Percentiles rank a stretch among this genome's conserved stretches.
Evolutionary conservation across 2,329 filamentous ascomycete species (phyloP).

Genomic region (Alternaria atra): DNA sequence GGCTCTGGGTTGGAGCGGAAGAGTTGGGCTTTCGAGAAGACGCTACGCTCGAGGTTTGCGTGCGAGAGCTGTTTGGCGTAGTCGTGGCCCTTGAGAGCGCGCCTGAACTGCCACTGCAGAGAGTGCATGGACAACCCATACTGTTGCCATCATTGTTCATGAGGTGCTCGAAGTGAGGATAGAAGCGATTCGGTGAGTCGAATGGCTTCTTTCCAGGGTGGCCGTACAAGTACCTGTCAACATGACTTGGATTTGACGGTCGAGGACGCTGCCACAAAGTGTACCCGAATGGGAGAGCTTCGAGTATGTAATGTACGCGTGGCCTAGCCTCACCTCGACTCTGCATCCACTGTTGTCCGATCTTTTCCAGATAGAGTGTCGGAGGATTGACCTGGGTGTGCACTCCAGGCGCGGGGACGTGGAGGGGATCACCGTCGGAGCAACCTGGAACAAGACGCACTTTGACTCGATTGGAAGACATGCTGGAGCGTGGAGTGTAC

Average conservation of each 20-base stretch:
- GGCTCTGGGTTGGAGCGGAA: background rate
- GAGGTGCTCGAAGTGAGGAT: slow-evolving; percentile 65
- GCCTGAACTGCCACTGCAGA: slow-evolving; percentile 52
- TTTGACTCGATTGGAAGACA: slow-evolving; percentile 19
- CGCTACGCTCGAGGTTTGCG: slow-evolving; percentile 10
- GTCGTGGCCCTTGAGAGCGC: slow-evolving; percentile 24
- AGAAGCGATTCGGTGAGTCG: slow-evolving; percentile 64
- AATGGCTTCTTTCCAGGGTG: slow-evolving; percentile 62
- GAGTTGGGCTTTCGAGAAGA: slow-evolving; percentile 7
- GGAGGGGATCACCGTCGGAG: slow-evolving; percentile 49
- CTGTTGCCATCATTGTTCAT: slow-evolving; percentile 58
- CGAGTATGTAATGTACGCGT: slow-evolving; percentile 59
- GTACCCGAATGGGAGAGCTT: slow-evolving; percentile 65
- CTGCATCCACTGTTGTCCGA: slow-evolving; percentile 61
- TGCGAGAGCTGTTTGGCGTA: slow-evolving; percentile 13
- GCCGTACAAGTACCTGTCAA: slow-evolving; percentile 66
- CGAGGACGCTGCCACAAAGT: slow-evolving; percentile 60
- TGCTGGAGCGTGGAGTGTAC: background rate
- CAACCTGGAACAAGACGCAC: slow-evolving; percentile 35
- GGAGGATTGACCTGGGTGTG: slow-evolving; percentile 53
- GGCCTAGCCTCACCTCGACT: slow-evolving; percentile 48
- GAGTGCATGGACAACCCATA: slow-evolving; percentile 60
- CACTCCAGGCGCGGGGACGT: slow-evolving; percentile 26
- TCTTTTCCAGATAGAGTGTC: slow-evolving; percentile 56
- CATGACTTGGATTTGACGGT: slow-evolving; percentile 48